Evolutionary conservation across 345 rosid genomes (phyloP).

Genomic region (Eucalyptus polyanthemos): DNA sequence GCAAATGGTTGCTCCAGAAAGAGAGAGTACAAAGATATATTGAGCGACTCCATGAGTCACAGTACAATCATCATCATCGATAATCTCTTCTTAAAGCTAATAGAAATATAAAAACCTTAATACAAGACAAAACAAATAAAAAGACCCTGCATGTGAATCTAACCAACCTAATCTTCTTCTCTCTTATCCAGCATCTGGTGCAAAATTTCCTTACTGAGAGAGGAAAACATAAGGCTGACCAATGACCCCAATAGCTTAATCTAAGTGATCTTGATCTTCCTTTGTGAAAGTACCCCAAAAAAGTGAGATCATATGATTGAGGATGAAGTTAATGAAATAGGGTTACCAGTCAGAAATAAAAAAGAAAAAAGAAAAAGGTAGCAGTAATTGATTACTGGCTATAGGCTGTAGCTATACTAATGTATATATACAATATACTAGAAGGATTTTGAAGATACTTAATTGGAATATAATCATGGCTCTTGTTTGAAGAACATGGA

Average conservation of each 20-base stretch:
- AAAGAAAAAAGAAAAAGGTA: neutral
- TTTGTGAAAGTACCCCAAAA: neutral
- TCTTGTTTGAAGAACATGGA: conserved; percentile 58
- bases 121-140: neutral
- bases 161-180: neutral
- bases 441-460: neutral
- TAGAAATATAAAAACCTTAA: neutral
- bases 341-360: neutral
- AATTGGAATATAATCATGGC: conserved; percentile 13
- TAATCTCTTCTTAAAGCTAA: neutral
- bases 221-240: neutral
- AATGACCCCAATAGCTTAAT: neutral
- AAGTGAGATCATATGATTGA: neutral
- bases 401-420: neutral
- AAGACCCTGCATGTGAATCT: neutral
- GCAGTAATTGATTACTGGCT: neutral
- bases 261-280: neutral
- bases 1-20: neutral
- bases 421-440: neutral
- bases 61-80: neutral
- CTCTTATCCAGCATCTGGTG: neutral
- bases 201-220: neutral
- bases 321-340: neutral
- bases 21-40: neutral
- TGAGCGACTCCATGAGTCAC: neutral